These are phyloP conservation scores for Candida glaebosa DNA, from an alignment of 805 yeast genomes.

Conservation along the genomic window DNA sequence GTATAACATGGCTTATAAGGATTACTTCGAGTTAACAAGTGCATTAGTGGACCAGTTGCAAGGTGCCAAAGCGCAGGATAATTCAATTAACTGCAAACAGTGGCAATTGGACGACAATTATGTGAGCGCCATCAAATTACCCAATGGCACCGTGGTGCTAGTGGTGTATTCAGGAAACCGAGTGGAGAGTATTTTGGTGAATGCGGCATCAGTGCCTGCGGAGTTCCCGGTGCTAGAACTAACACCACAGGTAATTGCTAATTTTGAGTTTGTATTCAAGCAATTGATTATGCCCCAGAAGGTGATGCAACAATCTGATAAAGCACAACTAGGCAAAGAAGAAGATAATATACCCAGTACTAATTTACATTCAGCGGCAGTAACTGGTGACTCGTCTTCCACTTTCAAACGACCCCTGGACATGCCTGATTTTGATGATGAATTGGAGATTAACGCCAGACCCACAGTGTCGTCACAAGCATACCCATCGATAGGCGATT, in stretches of 20 bases:
- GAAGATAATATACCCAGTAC: too few relatives aligned
- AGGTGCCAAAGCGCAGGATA: neutral
- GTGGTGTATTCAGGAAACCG: neutral
- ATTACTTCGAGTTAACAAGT: neutral
- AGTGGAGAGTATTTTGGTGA: neutral
- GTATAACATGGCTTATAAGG: neutral
- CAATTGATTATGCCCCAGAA: neutral
- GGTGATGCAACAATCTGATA: too few relatives aligned
- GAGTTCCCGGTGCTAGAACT: neutral
- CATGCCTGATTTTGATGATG: conserved; percentile 55
- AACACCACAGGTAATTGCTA: neutral
- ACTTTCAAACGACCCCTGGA: conserved; percentile 24
- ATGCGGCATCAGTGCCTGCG: neutral
- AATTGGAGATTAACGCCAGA: conserved; percentile 34
- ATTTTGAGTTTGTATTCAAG: neutral
- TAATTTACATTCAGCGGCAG: too few relatives aligned
- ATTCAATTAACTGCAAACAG: neutral
- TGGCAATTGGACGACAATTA: neutral
- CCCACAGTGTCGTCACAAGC: conserved; percentile 2
- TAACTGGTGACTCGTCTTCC: too few relatives aligned
- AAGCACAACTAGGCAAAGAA: too few relatives aligned
- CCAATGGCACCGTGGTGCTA: neutral
- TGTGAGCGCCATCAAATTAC: neutral
- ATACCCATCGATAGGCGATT: conserved; percentile 42
- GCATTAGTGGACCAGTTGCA: neutral